Evolutionary conservation across 2,329 filamentous ascomycete species (phyloP), one percentile per base, ranked within the genome.

Genomic region (Talaromyces marneffei): DNA sequence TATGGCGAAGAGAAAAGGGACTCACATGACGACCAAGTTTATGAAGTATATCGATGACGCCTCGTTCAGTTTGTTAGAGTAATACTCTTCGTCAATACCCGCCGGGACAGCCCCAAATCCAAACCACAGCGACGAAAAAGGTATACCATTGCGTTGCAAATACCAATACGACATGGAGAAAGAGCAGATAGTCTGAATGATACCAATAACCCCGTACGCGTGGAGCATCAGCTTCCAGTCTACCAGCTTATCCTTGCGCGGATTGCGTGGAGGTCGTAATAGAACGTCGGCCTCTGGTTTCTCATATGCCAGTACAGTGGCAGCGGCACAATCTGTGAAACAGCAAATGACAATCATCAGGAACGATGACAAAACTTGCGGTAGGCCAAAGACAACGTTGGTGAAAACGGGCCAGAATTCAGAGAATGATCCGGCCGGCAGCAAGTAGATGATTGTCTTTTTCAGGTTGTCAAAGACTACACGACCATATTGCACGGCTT

Each of bases 11-110:
- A 9, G 31, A 9, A 10, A 6, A 23, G 3, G 18, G 33, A 12
- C 81, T 72, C 78, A 84, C 88, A 92, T 91, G 54, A 92, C 86
- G 2, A 93, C 89, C 23, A 93, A 77, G 62, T 87, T 92, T 66
- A 92, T 83, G 67, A 92, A 92, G 74, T 92, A 92, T 63, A 93
- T 87, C 16, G 86, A 89, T 39, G 84, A 87, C 0, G 87, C 88
- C 63, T 83, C 80, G 64, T 87, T 87, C 25, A 88, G 75, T 64
- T 83, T 80, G 29, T 77, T 72, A 0, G 75, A 76, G 67, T 86
- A 84, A 60, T 80, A 82, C 50, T 83, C 83, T 1, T 80, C 73
- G 57, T 83, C 81, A 10, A 84, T 79, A 69, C 70, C 77, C 61
- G 67, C 78, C 9, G 81, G 83, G 3, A 82, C 67, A 2, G 73